Evolutionary conservation across 805 yeast genomes (phyloP), one percentile per base, ranked within the genome.

Genomic region (Barnettozyma populi): DNA sequence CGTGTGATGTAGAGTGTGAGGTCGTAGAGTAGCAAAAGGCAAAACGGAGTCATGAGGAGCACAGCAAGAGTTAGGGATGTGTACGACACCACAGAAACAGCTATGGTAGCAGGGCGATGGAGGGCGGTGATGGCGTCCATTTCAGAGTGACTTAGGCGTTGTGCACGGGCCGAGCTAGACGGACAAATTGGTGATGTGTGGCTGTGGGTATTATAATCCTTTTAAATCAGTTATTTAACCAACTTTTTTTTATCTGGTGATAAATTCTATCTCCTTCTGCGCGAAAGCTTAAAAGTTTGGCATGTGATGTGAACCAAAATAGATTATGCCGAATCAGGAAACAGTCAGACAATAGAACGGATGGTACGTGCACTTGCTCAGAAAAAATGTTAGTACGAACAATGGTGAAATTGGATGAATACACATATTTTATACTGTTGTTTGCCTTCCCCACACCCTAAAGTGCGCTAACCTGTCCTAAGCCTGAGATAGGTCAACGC

Each of bases 11-110:
- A 57, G 7, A 55, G 41, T 14, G 45, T 21, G 2, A 56, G n/a
- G 49, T 59, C 63, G 32, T 48, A 57, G 3, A 41, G 32, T 10
- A 59, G 31, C 2, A 59, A 29, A 5, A 50, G 36, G 1, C 50
- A 36, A 3, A 59, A 56, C 5, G 55, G 52, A 1, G 34, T 39
- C 14, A 39, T 39, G 6, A 39, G 34, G 21, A 39, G 42, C 4
- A n/a, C 42, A 14, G 35, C 38, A 8, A 25, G 16, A 14, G 21
- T 32, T 18, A 41, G 31, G 29, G 38, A 19, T 4, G 38, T 19
- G 38, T 36, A 24, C 11, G 40, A 44, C 9, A 36, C 23, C 18
- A 18, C 18, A 14, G 27, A 5, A 13, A 37, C 41, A 2, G 27
- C 29, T 7, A 37, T 14, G 5, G 27, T 18, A 23, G 29, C 27